Conservation (phyloP, 2,329 filamentous ascomycete genomes). For the Fusarium bactridioides region DNA sequence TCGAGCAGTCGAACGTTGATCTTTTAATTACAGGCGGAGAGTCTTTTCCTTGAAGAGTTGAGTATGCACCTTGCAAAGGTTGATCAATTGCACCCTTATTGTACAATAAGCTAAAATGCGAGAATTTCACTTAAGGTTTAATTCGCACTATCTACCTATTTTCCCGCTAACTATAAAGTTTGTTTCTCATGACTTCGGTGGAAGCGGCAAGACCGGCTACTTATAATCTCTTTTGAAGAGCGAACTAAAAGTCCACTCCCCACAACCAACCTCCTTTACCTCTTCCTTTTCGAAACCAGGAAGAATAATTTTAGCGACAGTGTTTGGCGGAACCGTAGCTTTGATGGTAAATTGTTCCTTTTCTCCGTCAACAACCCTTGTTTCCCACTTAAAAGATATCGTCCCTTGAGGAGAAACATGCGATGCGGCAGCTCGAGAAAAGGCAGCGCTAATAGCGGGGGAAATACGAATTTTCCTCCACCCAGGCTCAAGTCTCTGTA, state of each 20-base stretch:
- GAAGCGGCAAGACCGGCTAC: not conserved
- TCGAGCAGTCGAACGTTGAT: too few relatives aligned
- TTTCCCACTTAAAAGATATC: not conserved
- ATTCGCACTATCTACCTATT: accelerated
- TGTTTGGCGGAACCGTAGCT: not conserved
- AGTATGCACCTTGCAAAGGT: too few relatives aligned
- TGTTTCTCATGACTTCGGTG: not conserved
- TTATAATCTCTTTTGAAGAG: not conserved
- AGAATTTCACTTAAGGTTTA: too few relatives aligned
- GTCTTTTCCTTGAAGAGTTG: too few relatives aligned
- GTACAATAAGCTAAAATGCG: too few relatives aligned
- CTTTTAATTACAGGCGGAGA: too few relatives aligned
- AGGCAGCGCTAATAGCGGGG: not conserved
- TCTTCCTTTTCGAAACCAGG: not conserved
- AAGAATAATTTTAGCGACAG: not conserved
- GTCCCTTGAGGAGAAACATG: constrained; percentile 11
- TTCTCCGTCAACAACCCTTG: not conserved
- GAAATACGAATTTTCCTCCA: constrained; percentile 17
- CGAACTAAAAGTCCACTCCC: constrained; percentile 2
- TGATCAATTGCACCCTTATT: too few relatives aligned
- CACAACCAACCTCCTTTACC: not conserved
- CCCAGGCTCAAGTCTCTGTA: constrained; percentile 22
- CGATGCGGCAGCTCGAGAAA: constrained; percentile 1
- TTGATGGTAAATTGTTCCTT: not conserved
- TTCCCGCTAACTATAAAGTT: accelerated